These are phyloP conservation scores for Anisodus acutangulus DNA, from an alignment of 257 asterid species.

Conservation along the genomic window DNA sequence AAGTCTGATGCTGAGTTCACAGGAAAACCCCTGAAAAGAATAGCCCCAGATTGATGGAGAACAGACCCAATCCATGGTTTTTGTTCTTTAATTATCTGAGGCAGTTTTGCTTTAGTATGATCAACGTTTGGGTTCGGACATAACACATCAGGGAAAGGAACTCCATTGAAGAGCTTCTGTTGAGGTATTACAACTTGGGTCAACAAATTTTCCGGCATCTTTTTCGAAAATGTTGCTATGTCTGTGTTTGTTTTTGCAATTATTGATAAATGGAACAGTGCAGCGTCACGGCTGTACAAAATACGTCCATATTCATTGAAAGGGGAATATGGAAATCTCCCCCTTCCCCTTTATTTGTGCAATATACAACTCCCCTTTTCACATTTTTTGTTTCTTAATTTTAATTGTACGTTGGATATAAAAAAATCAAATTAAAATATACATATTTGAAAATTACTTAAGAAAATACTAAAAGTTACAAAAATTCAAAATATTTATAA, in stretches of 20 bases:
- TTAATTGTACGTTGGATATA: too few relatives aligned
- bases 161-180: slow-evolving; percentile 55
- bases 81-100: slow-evolving; percentile 48
- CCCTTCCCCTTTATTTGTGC: too few relatives aligned
- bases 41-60: slow-evolving; percentile 65
- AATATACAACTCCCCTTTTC: too few relatives aligned
- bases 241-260: background rate
- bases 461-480: too few relatives aligned
- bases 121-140: slow-evolving; percentile 44
- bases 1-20: slow-evolving; percentile 66
- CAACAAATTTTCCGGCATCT: slow-evolving; percentile 55
- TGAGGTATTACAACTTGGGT: slow-evolving; percentile 54
- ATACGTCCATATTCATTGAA: slow-evolving; percentile 27
- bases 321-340: background rate
- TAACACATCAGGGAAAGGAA: slow-evolving; percentile 63
- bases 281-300: slow-evolving; percentile 18
- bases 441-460: too few relatives aligned
- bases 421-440: too few relatives aligned
- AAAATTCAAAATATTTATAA: too few relatives aligned
- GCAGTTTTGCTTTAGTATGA: slow-evolving; percentile 31
- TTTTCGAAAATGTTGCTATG: too few relatives aligned
- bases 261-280: background rate
- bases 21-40: slow-evolving; percentile 71
- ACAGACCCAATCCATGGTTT: slow-evolving; percentile 64
- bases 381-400: too few relatives aligned